A percentile compares a stretch with the other conserved stretches of the same genome.
Evolutionary conservation across 1,284 basidiomycete genomes (phyloP).

Genomic region (Tetrapyrgos nigripes): DNA sequence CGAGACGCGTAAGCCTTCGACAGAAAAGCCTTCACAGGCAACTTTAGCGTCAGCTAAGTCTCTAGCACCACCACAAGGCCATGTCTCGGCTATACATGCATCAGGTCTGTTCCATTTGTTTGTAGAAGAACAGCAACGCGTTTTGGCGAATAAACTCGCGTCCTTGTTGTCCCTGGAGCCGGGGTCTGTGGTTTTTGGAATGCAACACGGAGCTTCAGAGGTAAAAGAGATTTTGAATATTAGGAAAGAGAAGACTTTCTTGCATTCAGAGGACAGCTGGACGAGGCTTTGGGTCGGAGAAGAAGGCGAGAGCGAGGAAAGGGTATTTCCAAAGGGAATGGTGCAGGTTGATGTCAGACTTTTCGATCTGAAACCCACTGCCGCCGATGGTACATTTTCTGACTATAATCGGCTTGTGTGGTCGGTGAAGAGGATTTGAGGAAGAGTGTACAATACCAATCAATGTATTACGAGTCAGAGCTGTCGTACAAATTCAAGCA

Average conservation of each 20-base stretch:
- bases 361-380: neutral
- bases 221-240: constrained; percentile 23
- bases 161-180: constrained; percentile 37
- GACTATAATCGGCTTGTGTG: neutral
- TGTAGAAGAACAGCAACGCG: constrained; percentile 44
- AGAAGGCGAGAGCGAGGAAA: constrained; percentile 29
- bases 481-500: too few species aligned
- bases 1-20: constrained; percentile 20
- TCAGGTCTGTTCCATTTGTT: constrained; percentile 59
- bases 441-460: neutral
- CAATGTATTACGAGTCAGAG: neutral
- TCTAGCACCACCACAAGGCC: constrained; percentile 49
- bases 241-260: constrained; percentile 16
- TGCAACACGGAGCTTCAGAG: constrained; percentile 26
- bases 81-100: constrained; percentile 49
- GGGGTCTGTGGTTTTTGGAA: constrained; percentile 39
- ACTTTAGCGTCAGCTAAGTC: constrained; percentile 31
- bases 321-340: constrained; percentile 36
- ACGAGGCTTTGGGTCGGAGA: constrained; percentile 38
- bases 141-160: constrained; percentile 46
- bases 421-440: neutral
- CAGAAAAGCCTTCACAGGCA: constrained; percentile 35
- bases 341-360: constrained; percentile 33
- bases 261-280: constrained; percentile 36
- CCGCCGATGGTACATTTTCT: neutral